A percentile compares a stretch with the other conserved stretches of the same genome.
Evolutionary conservation across 2,329 filamentous ascomycete genomes (phyloP).

Genomic region (Erysiphe pulchra): DNA sequence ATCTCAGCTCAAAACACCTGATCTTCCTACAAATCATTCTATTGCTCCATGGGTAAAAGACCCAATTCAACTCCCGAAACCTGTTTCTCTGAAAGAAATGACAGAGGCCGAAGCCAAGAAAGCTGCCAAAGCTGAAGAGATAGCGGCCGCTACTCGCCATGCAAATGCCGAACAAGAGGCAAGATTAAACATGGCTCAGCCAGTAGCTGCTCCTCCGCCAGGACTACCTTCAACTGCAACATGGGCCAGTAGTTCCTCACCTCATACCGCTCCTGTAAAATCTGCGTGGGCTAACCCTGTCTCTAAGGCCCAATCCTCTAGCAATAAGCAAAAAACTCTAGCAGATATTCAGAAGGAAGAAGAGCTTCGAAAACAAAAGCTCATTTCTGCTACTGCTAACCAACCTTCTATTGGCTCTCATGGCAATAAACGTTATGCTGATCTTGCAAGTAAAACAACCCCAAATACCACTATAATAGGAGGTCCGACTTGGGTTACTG

Average conservation of each 20-base stretch:
- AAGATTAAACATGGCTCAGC: slow-evolving; percentile 24
- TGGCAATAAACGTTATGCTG: slow-evolving; percentile 71
- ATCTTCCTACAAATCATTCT: slow-evolving; percentile 33
- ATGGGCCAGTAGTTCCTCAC: slow-evolving; percentile 28
- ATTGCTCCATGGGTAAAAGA: slow-evolving; percentile 93
- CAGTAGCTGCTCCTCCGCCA: slow-evolving; percentile 37
- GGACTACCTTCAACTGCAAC: slow-evolving; percentile 72
- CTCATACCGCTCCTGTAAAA: slow-evolving; percentile 9
- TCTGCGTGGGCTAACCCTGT: slow-evolving; percentile 23
- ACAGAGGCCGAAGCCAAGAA: slow-evolving; percentile 88
- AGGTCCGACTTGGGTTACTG: slow-evolving; percentile 66
- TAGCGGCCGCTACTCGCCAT: slow-evolving; percentile 51
- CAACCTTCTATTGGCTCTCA: slow-evolving; percentile 17
- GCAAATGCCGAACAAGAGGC: slow-evolving; percentile 60
- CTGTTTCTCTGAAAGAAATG: slow-evolving; percentile 84
- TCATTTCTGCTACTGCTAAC: slow-evolving; percentile 20
- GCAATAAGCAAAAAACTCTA: slow-evolving; percentile 54
- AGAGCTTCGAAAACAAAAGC: slow-evolving; percentile 57
- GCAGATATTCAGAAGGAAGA: slow-evolving; percentile 95
- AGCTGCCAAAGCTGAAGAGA: slow-evolving; percentile 68
- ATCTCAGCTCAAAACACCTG: slow-evolving; percentile 58
- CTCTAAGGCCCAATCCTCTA: slow-evolving; percentile 16
- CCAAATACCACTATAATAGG: slow-evolving; percentile 18
- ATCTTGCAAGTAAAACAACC: slow-evolving; percentile 56
- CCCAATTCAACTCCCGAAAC: slow-evolving; percentile 45